These are phyloP conservation scores for Chloris gayana DNA, from an alignment of 176 grass and related monocot species.

Conservation along the genomic window DNA sequence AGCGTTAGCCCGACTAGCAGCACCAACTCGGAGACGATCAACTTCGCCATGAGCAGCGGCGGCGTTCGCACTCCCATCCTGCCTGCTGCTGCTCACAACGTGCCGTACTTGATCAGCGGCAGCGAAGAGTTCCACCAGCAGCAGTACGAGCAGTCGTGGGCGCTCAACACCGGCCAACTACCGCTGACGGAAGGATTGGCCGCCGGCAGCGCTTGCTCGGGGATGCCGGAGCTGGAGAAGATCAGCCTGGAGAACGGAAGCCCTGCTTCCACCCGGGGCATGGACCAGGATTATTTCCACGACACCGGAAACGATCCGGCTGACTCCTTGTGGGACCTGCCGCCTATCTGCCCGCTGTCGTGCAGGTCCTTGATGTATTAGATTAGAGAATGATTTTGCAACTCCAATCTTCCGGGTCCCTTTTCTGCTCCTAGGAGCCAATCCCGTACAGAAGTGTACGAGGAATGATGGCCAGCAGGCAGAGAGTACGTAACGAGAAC, in stretches of 20 bases:
- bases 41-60: constrained; percentile 29
- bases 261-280: constrained; percentile 32
- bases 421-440: constrained; percentile 49
- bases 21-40: constrained; percentile 27
- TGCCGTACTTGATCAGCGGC: constrained; percentile 21
- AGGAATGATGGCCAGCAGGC: constrained; percentile 50
- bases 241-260: constrained; percentile 52
- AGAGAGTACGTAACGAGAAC: constrained; percentile 28
- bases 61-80: constrained; percentile 9
- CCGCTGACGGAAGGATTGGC: not conserved
- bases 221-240: constrained; percentile 35
- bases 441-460: constrained; percentile 49
- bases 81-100: constrained; percentile 1
- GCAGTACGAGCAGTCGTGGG: constrained; percentile 38
- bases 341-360: constrained; percentile 51
- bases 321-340: constrained; percentile 65
- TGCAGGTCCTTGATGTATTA: constrained; percentile 59
- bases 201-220: not conserved
- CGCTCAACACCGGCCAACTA: constrained; percentile 25
- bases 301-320: constrained; percentile 45
- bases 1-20: constrained; percentile 21
- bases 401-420: constrained; percentile 9
- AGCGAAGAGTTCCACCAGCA: constrained; percentile 41
- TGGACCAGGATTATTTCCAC: constrained; percentile 38
- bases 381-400: not conserved